Percentiles rank a stretch among this genome's conserved stretches.
Conservation (phyloP, 1,139 yeast species). For the Williopsis jadinii region DNA sequence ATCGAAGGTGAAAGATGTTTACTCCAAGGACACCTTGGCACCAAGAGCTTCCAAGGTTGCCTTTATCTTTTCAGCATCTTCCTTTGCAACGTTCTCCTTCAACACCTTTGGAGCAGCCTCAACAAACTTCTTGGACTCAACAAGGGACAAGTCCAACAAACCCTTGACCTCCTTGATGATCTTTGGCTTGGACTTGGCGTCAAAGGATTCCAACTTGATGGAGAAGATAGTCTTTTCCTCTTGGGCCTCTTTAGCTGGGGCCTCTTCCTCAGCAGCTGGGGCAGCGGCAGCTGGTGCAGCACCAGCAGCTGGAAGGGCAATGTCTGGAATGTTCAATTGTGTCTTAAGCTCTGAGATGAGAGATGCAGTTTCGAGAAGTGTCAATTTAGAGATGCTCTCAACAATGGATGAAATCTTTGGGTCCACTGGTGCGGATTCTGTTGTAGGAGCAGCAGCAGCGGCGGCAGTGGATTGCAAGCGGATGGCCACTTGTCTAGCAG, state of each 20-base stretch:
- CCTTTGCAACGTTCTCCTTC: conserved; percentile 58
- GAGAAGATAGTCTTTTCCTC: conserved; percentile 94
- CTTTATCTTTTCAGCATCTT: conserved; percentile 76
- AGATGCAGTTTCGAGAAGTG: conserved; percentile 82
- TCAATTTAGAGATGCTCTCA: conserved; percentile 82
- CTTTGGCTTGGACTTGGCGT: conserved; percentile 94
- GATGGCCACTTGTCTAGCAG: background rate
- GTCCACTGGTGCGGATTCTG: conserved; percentile 50
- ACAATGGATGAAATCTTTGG: conserved; percentile 87
- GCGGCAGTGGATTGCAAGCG: conserved; percentile 48
- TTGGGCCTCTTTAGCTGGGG: conserved; percentile 69
- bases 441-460: conserved; percentile 35
- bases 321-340: conserved; percentile 87
- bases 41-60: conserved; percentile 90
- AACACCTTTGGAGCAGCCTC: conserved; percentile 92
- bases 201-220: conserved; percentile 88
- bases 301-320: conserved; percentile 73
- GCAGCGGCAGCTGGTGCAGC: conserved; percentile 58
- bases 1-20: conserved; percentile 20
- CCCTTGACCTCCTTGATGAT: conserved; percentile 94
- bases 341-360: conserved; percentile 79
- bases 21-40: conserved; percentile 87
- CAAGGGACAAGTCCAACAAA: conserved; percentile 84
- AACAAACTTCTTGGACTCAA: conserved; percentile 95
- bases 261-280: conserved; percentile 68